Base-by-base conservation (phyloP, 345 rosid genomes). In the Syzygium aromaticum region DNA sequence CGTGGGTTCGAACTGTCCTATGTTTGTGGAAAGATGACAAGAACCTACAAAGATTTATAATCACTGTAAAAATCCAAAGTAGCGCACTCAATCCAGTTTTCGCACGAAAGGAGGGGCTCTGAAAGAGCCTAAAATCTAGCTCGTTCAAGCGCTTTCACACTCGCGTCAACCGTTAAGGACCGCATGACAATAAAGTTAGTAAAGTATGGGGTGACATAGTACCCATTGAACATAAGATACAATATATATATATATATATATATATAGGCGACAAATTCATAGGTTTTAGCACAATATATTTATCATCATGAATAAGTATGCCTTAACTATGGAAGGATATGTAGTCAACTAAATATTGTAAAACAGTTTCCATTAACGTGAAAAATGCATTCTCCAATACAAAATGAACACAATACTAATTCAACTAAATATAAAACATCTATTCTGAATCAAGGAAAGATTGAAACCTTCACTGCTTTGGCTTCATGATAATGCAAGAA, bases 401-500 rank as follows among this genome's bases (percentile, higher is more conserved):
- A 64, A 64, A 64, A 64, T 67, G 7, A 67, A 67, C 46, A 30
- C 23, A 30, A 16, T 2, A 16, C 33, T 16, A 64, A 17, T 54
- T 54, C 23, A 67, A 67, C 7, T 67, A 67, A 67, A 73, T 30
- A 17, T 1, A 17, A 67, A 17, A 73, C 25, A 6, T 73, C 49
- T 33, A 33, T 33, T 17, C 38, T 33, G 13, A 73, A 33, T 19
- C 13, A 33, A 33, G 80, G 46, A 54, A 52, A 11, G 11, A 23
- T 21, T 84, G 16, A 78, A 16, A 97, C 98, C 98, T 92, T 95
- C 38, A 91, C 87, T 33, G 87, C 92, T 84, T 90, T 93, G 80
- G 91, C 92, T 30, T 97, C 96, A 23, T 93, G 95, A 86, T 92
- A 96, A 54, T 93, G 90, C 52, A 73, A 22, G 78, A 98, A 89